Evolutionary conservation across 768 basidiomycete genomes (phyloP).

Genomic region (Amanita pallidorosea): DNA sequence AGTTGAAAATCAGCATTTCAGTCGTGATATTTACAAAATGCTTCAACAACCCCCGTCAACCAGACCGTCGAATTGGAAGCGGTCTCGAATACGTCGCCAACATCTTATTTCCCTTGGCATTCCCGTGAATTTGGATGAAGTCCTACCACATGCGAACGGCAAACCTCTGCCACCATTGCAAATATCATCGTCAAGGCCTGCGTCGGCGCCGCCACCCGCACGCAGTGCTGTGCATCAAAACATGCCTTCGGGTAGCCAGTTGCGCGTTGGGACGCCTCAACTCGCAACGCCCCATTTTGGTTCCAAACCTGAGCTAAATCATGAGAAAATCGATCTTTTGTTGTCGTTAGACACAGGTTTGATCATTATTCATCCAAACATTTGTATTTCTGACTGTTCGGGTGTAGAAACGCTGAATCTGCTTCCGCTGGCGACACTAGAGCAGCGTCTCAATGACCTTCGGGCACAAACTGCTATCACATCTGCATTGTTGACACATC

Average conservation of each 20-base stretch:
- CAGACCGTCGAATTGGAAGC: conserved; percentile 89
- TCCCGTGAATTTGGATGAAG: conserved; percentile 92
- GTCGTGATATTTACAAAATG: conserved; percentile 69
- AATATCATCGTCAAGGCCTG: conserved; percentile 63
- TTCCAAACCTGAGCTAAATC: conserved; percentile 65
- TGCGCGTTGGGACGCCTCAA: conserved; percentile 44
- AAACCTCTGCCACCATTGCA: conserved; percentile 71
- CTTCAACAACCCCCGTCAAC: conserved; percentile 65
- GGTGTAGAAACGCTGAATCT: conserved; percentile 58
- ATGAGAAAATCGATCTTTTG: conserved; percentile 50
- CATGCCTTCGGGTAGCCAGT: conserved; percentile 24
- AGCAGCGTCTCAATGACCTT: conserved; percentile 57
- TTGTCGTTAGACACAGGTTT: conserved; percentile 60
- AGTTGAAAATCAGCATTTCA: conserved; percentile 20
- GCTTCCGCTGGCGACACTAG: conserved; percentile 56
- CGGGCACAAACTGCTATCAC: conserved; percentile 64
- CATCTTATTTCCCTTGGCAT: conserved; percentile 88
- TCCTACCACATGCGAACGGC: conserved; percentile 55
- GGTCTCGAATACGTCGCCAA: conserved; percentile 82
- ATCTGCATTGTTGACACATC: conserved; percentile 66
- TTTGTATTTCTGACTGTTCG: conserved; percentile 3
- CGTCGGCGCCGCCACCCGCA: conserved; percentile 67
- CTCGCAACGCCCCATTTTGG: conserved; percentile 47
- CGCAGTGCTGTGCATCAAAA: conserved; percentile 27
- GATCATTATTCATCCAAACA: not conserved